phyloP scores from a whole-genome alignment of 768 basidiomycete genomes.

The Arthromyces matolae region DNA sequence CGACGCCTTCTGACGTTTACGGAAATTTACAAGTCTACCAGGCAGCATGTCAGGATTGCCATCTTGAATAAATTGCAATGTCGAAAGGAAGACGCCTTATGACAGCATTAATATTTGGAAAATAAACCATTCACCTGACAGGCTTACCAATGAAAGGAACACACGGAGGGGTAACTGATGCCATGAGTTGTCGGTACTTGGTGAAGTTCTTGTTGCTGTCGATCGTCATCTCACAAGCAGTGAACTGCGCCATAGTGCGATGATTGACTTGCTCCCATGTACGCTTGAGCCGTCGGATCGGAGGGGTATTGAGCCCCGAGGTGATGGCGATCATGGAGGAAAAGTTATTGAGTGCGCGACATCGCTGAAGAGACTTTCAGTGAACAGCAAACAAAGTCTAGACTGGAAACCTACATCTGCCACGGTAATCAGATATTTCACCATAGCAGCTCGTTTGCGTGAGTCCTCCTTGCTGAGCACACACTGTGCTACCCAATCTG shows the following conservation, averaged over 20 bases:
- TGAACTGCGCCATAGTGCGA: constrained; percentile 69
- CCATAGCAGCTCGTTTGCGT: constrained; percentile 70
- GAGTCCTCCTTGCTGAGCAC: constrained; percentile 82
- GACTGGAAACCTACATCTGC: constrained; percentile 76
- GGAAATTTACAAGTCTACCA: constrained; percentile 86
- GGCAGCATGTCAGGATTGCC: constrained; percentile 85
- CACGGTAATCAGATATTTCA: constrained; percentile 88
- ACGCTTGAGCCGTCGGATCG: constrained; percentile 87
- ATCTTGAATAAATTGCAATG: constrained; percentile 96
- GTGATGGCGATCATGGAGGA: constrained; percentile 96
- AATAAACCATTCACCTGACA: not conserved
- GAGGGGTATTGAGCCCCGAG: constrained; percentile 90
- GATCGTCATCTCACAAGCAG: constrained; percentile 82
- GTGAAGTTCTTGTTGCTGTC: constrained; percentile 93
- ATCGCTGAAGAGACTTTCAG: constrained; percentile 53
- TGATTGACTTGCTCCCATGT: constrained; percentile 89
- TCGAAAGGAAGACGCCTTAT: constrained; percentile 91
- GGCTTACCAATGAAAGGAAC: constrained; percentile 91
- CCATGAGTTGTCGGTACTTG: constrained; percentile 83
- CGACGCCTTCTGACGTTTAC: constrained; percentile 92
- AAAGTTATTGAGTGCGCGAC: constrained; percentile 87
- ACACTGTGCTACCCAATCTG: constrained; percentile 87
- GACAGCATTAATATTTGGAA: constrained; percentile 7
- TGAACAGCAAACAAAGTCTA: not conserved
- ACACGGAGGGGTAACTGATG: constrained; percentile 84